Conservation (phyloP, 2,329 filamentous ascomycete genomes). For the Aspergillus japonicus region DNA sequence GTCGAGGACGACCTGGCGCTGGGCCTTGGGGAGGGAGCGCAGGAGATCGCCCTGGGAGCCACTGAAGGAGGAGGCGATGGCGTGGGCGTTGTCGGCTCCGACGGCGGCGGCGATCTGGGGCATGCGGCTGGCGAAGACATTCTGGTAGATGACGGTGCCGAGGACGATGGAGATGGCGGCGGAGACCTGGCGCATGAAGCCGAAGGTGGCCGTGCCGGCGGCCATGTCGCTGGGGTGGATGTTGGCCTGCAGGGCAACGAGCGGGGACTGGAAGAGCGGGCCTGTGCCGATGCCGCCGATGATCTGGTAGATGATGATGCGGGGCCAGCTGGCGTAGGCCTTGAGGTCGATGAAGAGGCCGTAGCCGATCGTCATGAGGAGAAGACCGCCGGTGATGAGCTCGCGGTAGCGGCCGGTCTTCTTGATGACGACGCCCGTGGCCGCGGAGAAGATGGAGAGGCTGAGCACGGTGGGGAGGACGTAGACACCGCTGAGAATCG, state of each 20-base stretch:
- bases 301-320: conserved; percentile 56
- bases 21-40: conserved; percentile 29
- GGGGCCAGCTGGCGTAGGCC: conserved; percentile 53
- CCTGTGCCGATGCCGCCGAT: conserved; percentile 62
- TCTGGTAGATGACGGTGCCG: conserved; percentile 52
- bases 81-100: conserved; percentile 27
- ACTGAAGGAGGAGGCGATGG: conserved; percentile 34
- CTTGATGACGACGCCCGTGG: conserved; percentile 67
- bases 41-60: conserved; percentile 38
- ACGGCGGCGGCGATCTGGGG: conserved; percentile 29
- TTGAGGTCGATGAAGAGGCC: conserved; percentile 63
- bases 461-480: conserved; percentile 68
- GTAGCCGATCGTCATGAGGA: conserved; percentile 62
- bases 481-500: conserved; percentile 72
- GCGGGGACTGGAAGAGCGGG: conserved; percentile 61
- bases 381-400: conserved; percentile 59
- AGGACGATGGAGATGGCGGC: conserved; percentile 60
- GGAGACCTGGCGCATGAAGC: conserved; percentile 59
- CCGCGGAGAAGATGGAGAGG: conserved; percentile 62
- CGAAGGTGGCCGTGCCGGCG: conserved; percentile 61
- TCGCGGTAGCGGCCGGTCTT: conserved; percentile 68
- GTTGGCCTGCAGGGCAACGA: conserved; percentile 64
- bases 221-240: conserved; percentile 62
- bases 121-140: conserved; percentile 36
- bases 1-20: conserved; percentile 40